These are phyloP conservation scores for Tephrocybe sp. DNA, from an alignment of 768 basidiomycete species.

Conservation along the genomic window DNA sequence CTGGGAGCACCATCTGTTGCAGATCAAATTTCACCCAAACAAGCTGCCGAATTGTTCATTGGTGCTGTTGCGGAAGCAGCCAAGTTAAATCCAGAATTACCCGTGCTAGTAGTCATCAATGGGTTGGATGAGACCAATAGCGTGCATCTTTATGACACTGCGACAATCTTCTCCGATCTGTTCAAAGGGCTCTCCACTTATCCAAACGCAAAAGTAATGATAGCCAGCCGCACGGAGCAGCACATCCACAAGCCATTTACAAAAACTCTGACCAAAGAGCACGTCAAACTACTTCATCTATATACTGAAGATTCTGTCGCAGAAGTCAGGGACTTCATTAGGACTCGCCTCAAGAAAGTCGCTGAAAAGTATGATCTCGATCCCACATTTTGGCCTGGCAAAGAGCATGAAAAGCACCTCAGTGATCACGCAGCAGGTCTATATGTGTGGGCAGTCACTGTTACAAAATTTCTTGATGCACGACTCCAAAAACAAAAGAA, in stretches of 20 bases:
- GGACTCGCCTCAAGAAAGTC: constrained; percentile 1
- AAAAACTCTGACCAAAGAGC: not conserved
- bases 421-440: constrained; percentile 6
- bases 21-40: constrained; percentile 9
- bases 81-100: not conserved
- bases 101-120: constrained; percentile 21
- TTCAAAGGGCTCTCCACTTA: constrained; percentile 6
- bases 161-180: constrained; percentile 12
- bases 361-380: constrained; percentile 11
- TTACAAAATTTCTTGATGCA: constrained; percentile 8
- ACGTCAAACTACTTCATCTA: constrained; percentile 16
- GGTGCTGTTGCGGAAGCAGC: constrained; percentile 9
- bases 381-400: constrained; percentile 11
- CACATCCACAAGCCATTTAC: constrained; percentile 15
- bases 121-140: constrained; percentile 19
- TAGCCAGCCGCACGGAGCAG: constrained; percentile 20
- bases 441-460: constrained; percentile 18
- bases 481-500: constrained; percentile 6
- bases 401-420: constrained; percentile 2
- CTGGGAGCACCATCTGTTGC: constrained; percentile 8
- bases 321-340: constrained; percentile 12
- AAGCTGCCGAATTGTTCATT: constrained; percentile 18
- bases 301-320: constrained; percentile 14
- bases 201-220: constrained; percentile 15
- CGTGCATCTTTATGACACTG: constrained; percentile 6